Evolutionary conservation across 371 early-diverging fungal species (phyloP), one percentile per base, ranked within the genome.

Genomic region (Apophysomyces sp.): DNA sequence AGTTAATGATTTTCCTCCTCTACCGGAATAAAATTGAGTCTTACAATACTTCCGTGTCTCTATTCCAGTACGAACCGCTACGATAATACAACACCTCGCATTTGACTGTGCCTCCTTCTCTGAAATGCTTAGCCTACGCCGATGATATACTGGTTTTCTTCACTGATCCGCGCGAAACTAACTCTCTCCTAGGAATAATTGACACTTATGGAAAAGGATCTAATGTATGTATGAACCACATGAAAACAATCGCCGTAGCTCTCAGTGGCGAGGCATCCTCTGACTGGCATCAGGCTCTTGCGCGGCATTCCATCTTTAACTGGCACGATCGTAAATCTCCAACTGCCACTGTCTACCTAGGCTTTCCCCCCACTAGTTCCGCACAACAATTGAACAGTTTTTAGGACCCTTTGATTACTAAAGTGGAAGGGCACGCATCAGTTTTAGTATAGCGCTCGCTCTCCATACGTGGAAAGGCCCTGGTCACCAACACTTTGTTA

Each of bases 121-220:
- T 68, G 11, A 72, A 68, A 60, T 26, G 57, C 0, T 9, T 69
- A 16, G 62, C 66, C 1, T 68, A 65, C 41, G 64, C 66, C 2
- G 67, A 66, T 51, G 64, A 68, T 39, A 15, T 72, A 0, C 36
- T 56, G 18, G 65, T 67, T 1, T 73, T 72, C 11, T 51, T 73
- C 4, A 28, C 26, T 1, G 3, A 53, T 27, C 53, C 60, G 0
- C 4, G 21, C 7, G 64, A 68, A 5, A 28, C 64, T 3, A 4
- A 28, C n/a, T 29, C 30, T 0, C 52, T 73, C 4, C 18, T 63
- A 8, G 18, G 7, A 1, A 63, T 63, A 37, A 27, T 69, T 1
- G 0, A 16, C 18, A 18, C 40, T 0, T 74, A 70, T 32, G 53
- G 63, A 0, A 0, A 2, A 0, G 68, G 65, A 2, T 64, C 71